phyloP scores from a whole-genome alignment of 352 stramenopile genomes.

The Globisporangium lucens region DNA sequence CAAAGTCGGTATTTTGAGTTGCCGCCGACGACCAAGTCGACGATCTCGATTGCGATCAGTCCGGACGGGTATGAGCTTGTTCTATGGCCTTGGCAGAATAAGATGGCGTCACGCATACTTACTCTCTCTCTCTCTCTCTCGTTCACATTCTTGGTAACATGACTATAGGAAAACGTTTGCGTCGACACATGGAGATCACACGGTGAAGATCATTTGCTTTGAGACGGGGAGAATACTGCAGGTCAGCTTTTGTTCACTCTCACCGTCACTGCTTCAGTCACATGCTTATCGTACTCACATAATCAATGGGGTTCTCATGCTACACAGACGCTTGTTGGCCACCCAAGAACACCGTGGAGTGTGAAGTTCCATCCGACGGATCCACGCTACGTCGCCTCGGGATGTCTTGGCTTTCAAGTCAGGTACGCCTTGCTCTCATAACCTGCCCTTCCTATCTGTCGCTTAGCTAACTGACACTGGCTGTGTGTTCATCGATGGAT shows the following conservation, averaged over 20 bases:
- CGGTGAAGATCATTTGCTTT: conserved; percentile 97
- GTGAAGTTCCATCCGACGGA: conserved; percentile 98
- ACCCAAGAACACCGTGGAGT: conserved; percentile 93
- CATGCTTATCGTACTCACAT: neutral
- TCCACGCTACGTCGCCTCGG: conserved; percentile 93
- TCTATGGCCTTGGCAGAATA: neutral
- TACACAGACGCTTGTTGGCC: conserved; percentile 76
- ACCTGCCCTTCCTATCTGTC: neutral
- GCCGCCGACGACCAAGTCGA: conserved; percentile 83
- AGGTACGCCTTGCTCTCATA: conserved; percentile 26
- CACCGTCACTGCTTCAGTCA: neutral
- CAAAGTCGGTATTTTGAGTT: conserved; percentile 85
- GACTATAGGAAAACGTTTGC: conserved; percentile 88
- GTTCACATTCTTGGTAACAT: neutral
- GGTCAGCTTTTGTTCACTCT: conserved; percentile 30
- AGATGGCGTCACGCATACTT: neutral
- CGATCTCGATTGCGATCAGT: conserved; percentile 87
- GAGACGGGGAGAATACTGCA: conserved; percentile 81
- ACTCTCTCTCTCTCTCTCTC: conserved; percentile 1
- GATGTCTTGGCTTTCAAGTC: conserved; percentile 96
- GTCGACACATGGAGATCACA: conserved; percentile 98
- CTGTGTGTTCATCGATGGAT: neutral
- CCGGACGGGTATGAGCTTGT: conserved; percentile 56
- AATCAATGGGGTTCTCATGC: neutral
- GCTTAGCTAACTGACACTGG: neutral